Base-by-base conservation (phyloP, 306 rosid species). In the Ormosia semicastrata region DNA sequence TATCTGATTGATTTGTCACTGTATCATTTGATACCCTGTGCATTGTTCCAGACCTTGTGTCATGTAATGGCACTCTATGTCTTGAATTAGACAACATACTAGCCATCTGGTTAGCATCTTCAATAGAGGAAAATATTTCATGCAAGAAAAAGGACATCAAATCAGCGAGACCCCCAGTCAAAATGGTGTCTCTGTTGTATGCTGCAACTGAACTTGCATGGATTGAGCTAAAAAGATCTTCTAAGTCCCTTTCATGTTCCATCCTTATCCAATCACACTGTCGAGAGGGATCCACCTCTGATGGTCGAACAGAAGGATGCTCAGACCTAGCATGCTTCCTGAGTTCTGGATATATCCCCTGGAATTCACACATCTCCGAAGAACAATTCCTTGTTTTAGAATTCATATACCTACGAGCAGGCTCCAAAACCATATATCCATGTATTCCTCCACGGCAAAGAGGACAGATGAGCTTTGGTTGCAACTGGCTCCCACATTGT, bases 281-380 rank as follows among this genome's bases (percentile, higher is more conserved):
- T 17, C 92, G 86, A 1, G 66, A 62, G 37, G 92, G 91, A 80
- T 92, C 97, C 69, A 90, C 92, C 81, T 89, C 97, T 6, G 92
- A 46, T 46, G 98, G 98, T 57, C 97, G 85, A 72, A 78, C 88
- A 71, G 64, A 72, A 13, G 98, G 98, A 83, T 94, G 98, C 68
- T 86, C 92, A 63, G 92, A 78, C 86, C 98, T 85, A 5, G 97
- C 95, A 80, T 94, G 98, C 84, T 84, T 88, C 90, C 98, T 84
- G 63, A 94, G 89, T 86, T 92, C 95, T 18, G 87, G 80, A 73
- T 94, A 92, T 7, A 90, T 84, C 46, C 95, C 98, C 34, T 76
- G 83, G 82, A 87, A 90, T 49, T 87, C 90, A 58, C 98, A 94
- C 0, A 82, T 83, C 87, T 94, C 98, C 13, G 90, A 83, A 66